Base-by-base conservation (phyloP, 106 monocot species). In the Dendrobium officinale region DNA sequence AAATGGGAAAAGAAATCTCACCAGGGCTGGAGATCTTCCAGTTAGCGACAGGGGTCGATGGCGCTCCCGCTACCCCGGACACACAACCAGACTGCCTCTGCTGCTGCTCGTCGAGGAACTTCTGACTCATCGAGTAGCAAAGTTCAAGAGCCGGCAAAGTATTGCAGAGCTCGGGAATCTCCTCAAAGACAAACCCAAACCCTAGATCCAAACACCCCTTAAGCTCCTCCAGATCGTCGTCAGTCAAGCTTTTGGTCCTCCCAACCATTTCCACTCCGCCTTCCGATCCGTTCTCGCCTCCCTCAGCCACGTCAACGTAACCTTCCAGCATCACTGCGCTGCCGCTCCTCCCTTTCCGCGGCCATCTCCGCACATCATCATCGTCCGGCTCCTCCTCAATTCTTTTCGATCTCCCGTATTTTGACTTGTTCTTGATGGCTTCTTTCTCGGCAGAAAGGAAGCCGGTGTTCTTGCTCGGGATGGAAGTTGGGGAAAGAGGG, bases 171-270 rank as follows among this genome's bases (percentile, higher is more conserved):
- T 85, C 88, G 20, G 88, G 88, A 22, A 88, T 88, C 78, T 83
- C 88, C n/a, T 88, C 88, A 44, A 85, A 88, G 64, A 72, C 85
- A 75, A 88, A 88, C 9, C 88, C 88, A 41, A 88, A 88, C 68
- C 88, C 88, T 10, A 88, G 80, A 77, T 88, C 88, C 54, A 88
- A 59, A 78, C 88, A 88, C 19, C 88, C 88, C 73, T 85, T 88
- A 47, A 88, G 58, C 77, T 82, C 82, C 77, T 82, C 82, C 31
- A 82, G 82, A 33, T 82, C 82, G 43, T 82, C 82, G 72, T 88
- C 85, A 2, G 88, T 88, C 47, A 88, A 48, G 83, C 88, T 88
- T 85, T 88, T 88, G 77, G 88, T 85, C 74, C 88, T 82, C 31
- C 80, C 82, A 45, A 85, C 82, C 8, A 67, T 73, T n/a, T 75